Percentiles rank a stretch among this genome's conserved stretches.
These are phyloP conservation scores for Whalleya microplaca DNA, from an alignment of 2,329 filamentous ascomycete genomes.

Conservation along the genomic window DNA sequence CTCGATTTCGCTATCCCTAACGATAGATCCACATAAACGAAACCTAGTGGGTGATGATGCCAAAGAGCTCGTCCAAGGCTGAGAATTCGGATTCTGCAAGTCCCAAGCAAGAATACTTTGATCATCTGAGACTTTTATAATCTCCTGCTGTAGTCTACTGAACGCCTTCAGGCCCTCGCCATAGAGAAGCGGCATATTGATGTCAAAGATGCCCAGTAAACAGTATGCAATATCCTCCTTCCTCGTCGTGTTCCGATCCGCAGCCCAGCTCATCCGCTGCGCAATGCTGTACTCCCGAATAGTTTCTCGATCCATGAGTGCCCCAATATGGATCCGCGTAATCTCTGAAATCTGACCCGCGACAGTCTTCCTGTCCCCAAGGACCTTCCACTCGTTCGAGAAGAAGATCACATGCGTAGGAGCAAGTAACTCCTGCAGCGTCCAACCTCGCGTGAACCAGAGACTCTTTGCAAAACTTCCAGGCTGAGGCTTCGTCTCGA, in stretches of 20 bases:
- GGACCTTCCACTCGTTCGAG: slow-evolving; percentile 10
- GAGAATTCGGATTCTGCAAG: background rate
- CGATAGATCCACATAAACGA: slow-evolving; percentile 25
- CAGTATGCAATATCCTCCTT: slow-evolving; percentile 49
- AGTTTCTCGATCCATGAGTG: slow-evolving; percentile 16
- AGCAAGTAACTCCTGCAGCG: slow-evolving; percentile 32
- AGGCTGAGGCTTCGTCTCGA: slow-evolving; percentile 4
- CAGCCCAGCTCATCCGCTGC: slow-evolving; percentile 46
- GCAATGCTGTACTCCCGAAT: slow-evolving; percentile 35
- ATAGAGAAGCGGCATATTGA: slow-evolving; percentile 50
- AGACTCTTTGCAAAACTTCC: slow-evolving; percentile 19
- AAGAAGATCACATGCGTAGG: slow-evolving; percentile 31
- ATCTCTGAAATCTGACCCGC: slow-evolving; percentile 12
- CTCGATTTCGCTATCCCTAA: background rate
- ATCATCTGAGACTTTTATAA: slow-evolving; percentile 36
- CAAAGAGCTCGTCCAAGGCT: slow-evolving; percentile 8
- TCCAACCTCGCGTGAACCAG: slow-evolving; percentile 36
- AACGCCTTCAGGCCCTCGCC: slow-evolving; percentile 42
- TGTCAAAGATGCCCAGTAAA: slow-evolving; percentile 47
- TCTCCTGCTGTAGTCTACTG: slow-evolving; percentile 39
- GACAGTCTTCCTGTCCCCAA: slow-evolving; percentile 17
- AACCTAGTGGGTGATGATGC: slow-evolving; percentile 21
- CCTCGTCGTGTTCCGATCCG: slow-evolving; percentile 37
- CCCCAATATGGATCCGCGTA: slow-evolving; percentile 27
- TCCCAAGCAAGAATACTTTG: slow-evolving; percentile 38